Conservation (phyloP, 139 green algal species). For the Closterium sp. region DNA sequence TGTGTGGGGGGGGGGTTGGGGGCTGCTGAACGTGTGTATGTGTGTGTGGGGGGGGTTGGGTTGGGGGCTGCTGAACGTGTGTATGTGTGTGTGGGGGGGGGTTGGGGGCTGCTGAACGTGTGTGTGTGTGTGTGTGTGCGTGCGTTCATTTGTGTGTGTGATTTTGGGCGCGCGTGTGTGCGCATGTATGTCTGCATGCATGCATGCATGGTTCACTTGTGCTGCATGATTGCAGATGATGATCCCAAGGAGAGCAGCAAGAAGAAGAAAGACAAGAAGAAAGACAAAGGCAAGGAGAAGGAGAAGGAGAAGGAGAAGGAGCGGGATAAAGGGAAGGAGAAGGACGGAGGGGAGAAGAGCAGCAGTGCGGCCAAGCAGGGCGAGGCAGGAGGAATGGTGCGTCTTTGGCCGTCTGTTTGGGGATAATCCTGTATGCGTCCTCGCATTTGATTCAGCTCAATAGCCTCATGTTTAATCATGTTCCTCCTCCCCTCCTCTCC, state of each 20-base stretch:
- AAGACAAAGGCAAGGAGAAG: slow-evolving; percentile 37
- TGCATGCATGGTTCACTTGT: background rate
- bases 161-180: too few species aligned
- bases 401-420: background rate
- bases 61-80: too few species aligned
- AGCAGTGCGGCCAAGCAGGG: background rate
- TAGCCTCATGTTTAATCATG: background rate
- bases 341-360: slow-evolving; percentile 25
- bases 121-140: too few species aligned
- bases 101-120: too few species aligned
- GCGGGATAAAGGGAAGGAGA: slow-evolving; percentile 17
- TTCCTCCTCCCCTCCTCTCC: background rate
- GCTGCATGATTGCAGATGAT: slow-evolving; percentile 33
- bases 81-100: too few species aligned
- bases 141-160: too few species aligned
- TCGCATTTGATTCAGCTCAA: background rate
- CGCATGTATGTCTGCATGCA: too few species aligned
- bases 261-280: slow-evolving; percentile 33
- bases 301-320: background rate
- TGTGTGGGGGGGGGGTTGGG: too few species aligned
- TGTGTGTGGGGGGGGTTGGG: too few species aligned
- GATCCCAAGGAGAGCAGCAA: slow-evolving; percentile 28
- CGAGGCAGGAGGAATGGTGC: background rate
- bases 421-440: too few species aligned
- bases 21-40: too few species aligned